Evolutionary conservation across 495 filamentous ascomycete species (phyloP), one percentile per base, ranked within the genome.

Genomic region (Thozetella sp.): DNA sequence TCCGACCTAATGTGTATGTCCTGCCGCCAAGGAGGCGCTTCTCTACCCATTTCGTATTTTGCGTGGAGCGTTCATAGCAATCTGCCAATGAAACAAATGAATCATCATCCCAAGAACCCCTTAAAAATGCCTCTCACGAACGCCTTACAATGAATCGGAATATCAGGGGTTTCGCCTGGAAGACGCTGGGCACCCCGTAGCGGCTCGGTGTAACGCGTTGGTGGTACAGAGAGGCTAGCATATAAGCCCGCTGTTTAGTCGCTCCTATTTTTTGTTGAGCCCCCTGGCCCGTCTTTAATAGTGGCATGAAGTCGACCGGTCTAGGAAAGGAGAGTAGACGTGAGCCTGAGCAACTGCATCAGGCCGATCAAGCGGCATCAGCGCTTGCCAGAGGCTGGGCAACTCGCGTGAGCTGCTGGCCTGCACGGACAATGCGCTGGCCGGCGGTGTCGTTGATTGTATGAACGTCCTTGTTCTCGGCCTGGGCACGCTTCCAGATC

Each of bases 401-500:
- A 10, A 98, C 88, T 74, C 92, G 92, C 54, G 95, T 99, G 59
- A 91, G 83, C 77, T 99, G 95, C 64, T 87, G 83, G 46, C 96
- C 96, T 53, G 95, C 95, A 24, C 96, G 90, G 67, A 97, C 85
- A 66, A 99, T 92, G 55, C 88, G 86, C 69, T 91, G 85, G 37
- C 94, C 95, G 40, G 85, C 78, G 9, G 85, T 88, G 69, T 98
- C 96, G 66, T 89, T 91, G 62, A 94, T 82, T 57, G 89, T 87
- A 54, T 88, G 84, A 51, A 87, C 81, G 66, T 93, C 91, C 81
- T 93, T 93, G 79, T 91, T 91, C 79, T 97, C 94, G 75, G 88
- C 83, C 71, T 94, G 90, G 45, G 93, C 88, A 23, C 92, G 91
- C 86, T 97, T 97, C 95, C 95, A 97, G 83, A 99, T 96, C 83